Base-by-base conservation (phyloP, 805 yeast species). In the Vanderwaltozyma polyspora region DNA sequence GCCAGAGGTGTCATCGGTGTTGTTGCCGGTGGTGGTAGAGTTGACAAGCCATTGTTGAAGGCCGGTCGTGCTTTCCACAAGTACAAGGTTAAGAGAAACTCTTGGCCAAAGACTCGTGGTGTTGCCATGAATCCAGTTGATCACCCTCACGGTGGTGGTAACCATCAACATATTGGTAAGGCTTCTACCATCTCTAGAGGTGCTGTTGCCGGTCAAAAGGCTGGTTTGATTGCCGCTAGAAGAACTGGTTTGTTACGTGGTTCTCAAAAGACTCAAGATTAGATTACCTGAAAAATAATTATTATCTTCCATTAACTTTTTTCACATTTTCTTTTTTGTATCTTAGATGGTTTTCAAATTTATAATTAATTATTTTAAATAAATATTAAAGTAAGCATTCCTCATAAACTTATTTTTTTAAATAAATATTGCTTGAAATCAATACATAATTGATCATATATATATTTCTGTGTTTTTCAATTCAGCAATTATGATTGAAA, bases 71-170 rank as follows among this genome's bases (percentile, higher is more conserved):
- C 98, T 54, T 89, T 79, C 95, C 95, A 89, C 87, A 89, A 89
- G 78, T 87, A 81, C 91, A 87, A 72, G 74, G 94, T 87, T 63
- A 91, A 91, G 93, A 79, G 97, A 76, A 86, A 91, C 94, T 85
- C 95, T 54, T 91, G 97, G 97, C 98, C 98, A 74, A 87, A 85
- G 83, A 91, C 97, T 65, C 86, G 97, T 78, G 98, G 97, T 89
- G 97, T 89, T 67, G 98, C 98, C 68, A 89, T 91, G 98, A 89
- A 89, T 77, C 97, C 97, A 70, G 98, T 89, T 69, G 98, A 89
- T 70, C 98, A 89, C 78, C 98, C 98, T 69, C 98, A 89, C 72
- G 98, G 98, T 84, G 97, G 98, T 89, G 98, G 98, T 89, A 87
- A 87, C 95, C 97, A 89, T 74, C 97, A 89, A 78, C 97, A 89